Conservation (phyloP, 805 yeast genomes). For the Kluyveromyces starmeri region DNA sequence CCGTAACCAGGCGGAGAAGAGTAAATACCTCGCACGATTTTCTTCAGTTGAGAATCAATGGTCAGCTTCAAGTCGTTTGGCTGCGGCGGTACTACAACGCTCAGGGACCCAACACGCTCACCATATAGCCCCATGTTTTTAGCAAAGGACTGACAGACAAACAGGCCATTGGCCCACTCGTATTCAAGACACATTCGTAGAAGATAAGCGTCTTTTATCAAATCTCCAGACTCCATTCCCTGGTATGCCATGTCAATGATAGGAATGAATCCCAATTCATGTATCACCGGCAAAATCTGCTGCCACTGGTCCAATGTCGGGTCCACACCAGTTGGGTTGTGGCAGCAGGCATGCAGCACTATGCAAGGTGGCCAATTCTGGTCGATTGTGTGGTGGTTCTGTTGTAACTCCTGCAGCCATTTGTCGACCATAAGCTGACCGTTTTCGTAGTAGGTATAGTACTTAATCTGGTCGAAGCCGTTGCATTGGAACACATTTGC, state of each 20-base stretch:
- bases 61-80: slow-evolving; percentile 40
- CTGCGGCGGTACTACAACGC: slow-evolving; percentile 48
- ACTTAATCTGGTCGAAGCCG: slow-evolving; percentile 48
- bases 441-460: slow-evolving; percentile 67
- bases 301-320: slow-evolving; percentile 78
- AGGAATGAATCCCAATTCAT: slow-evolving; percentile 57
- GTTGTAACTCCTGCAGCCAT: slow-evolving; percentile 47
- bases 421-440: slow-evolving; percentile 60
- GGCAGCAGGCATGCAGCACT: slow-evolving; percentile 89
- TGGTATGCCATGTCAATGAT: slow-evolving; percentile 92
- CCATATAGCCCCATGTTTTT: slow-evolving; percentile 94
- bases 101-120: slow-evolving; percentile 82
- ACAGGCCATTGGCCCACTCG: slow-evolving; percentile 39
- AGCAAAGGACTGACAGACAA: slow-evolving; percentile 85
- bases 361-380: slow-evolving; percentile 30
- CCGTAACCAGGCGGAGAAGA: slow-evolving; percentile 96
- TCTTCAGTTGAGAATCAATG: slow-evolving; percentile 74
- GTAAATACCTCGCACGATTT: slow-evolving; percentile 74
- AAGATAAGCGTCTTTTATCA: slow-evolving; percentile 60
- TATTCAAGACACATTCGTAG: slow-evolving; percentile 31
- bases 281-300: slow-evolving; percentile 54
- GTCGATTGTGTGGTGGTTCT: slow-evolving; percentile 49
- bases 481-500: slow-evolving; percentile 66
- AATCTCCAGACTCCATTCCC: slow-evolving; percentile 84
- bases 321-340: slow-evolving; percentile 95